Evolutionary conservation across 2,329 filamentous ascomycete species (phyloP), one percentile per base, ranked within the genome.

Genomic region (Venturia oleaginea): DNA sequence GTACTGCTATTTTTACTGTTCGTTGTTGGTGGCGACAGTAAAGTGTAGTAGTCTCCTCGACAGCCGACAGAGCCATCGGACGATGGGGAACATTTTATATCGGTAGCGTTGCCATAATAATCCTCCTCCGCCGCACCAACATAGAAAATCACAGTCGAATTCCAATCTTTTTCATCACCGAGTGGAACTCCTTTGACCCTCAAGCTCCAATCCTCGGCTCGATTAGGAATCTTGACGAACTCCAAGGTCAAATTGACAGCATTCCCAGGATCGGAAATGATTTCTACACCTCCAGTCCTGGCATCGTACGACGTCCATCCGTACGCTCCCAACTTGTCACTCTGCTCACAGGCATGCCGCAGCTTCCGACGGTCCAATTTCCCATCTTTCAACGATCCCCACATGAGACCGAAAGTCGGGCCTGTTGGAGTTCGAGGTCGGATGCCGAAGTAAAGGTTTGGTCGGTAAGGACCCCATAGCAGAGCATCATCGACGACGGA

Each of bases 281-380:
- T 90, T 76, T 99, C 91, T 27, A 90, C 82, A 64, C 94, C 94
- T 67, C 94, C 94, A 65, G 83, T 88, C 65, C 94, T 84, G 27
- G 92, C 87, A 76, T 99, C 94, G 75, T 95, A 99, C 74, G 96
- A 91, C 71, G 97, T 92, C 94, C 94, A 99, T 67, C 94, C 94
- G 75, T 99, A 99, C 64, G 93, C 93, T 59, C 86, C 89, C 83
- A 99, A 96, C 68, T 89, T 89, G 74, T 95, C 91, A 74, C 94
- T 85, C 75, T 99, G 94, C 76, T 97, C 94, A 77, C 94, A 99
- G 0, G 94, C 97, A 75, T 96, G 92, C 68, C 94, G 87, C 71
- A 97, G 89, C 70, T 87, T 48, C 24, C 32, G n/a, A 7, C 24
- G 24, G 46, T 46, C 22, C 19, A 54, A 17, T 38, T 34, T 51